Base-by-base conservation (phyloP, 2,329 filamentous ascomycete genomes). In the Neofusicoccum cordaticola region DNA sequence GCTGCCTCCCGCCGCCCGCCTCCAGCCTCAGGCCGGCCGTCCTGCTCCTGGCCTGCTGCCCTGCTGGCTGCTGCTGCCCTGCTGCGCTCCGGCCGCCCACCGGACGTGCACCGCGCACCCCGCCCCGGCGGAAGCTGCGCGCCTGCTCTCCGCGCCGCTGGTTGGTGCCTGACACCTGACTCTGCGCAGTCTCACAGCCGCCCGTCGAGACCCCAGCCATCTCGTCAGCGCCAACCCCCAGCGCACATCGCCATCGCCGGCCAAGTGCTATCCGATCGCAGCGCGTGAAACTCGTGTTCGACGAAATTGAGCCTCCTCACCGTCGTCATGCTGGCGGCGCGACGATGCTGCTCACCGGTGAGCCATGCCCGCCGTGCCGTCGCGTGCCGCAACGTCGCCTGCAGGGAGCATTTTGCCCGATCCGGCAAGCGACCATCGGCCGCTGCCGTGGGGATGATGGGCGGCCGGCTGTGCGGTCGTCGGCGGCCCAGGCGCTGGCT, bases 271-370 rank as follows among this genome's bases (percentile, higher is more conserved):
- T 60, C 56, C 56, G 42, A 37, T 19, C 27, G 27, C 41, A 45
- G 12, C 34, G 27, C 37, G 37, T 47, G 53, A 47, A 44, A 58
- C 53, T 58, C 39, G 53, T 58, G 56, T 60, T 45, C 31, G 56
- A 60, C 15, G 27, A 48, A 22, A 45, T 35, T 44, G 52, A 57
- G 52, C 37, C 52, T 57, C 37, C 52, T 31, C 52, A 7, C 37
- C 52, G 19, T 4, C 37, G 2, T 52, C 15, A 52, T 52, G 50
- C 48, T 35, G 22, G 11, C 50, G 50, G n/a, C 12, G 27, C n/a
- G 27, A 7, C 51, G 35, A 11, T 37, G 17, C 22, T 52, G 50
- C 50, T 35, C 34, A 35, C 31, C 37, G n/a, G 51, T 17, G 34
- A 37, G 35, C 15, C 27, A 37, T 41, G 34, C 51, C 52, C 53